Evolutionary conservation across 306 rosid species (phyloP).

Genomic region (Prinsepia uniflora): DNA sequence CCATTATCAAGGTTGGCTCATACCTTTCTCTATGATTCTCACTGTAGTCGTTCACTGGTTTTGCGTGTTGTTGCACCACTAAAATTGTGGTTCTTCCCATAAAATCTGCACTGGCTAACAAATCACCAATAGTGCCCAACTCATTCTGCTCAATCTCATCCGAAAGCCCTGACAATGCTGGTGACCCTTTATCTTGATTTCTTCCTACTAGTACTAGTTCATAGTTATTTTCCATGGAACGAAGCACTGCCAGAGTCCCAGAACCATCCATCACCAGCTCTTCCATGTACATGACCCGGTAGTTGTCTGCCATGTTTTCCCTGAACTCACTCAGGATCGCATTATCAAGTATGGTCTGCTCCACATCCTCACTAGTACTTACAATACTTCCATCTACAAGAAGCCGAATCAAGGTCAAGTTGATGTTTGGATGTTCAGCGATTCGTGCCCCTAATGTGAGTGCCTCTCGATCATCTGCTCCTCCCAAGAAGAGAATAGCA

Average conservation of each 20-base stretch:
- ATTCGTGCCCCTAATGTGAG: constrained; percentile 32
- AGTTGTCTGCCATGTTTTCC: constrained; percentile 9
- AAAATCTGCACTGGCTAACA: constrained; percentile 25
- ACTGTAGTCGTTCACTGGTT: neutral
- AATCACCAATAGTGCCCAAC: constrained; percentile 32
- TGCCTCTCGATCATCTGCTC: constrained; percentile 40
- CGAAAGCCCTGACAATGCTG: constrained; percentile 19
- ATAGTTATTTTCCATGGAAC: constrained; percentile 23
- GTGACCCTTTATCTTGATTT: constrained; percentile 10
- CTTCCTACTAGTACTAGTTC: constrained; percentile 38
- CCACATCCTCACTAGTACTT: neutral
- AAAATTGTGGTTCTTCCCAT: constrained; percentile 25
- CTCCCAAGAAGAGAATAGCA: constrained; percentile 36
- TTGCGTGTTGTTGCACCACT: constrained; percentile 35
- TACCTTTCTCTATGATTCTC: neutral
- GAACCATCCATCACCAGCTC: constrained; percentile 28
- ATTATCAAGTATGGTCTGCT: constrained; percentile 20
- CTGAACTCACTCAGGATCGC: constrained; percentile 25
- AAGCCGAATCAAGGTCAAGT: constrained; percentile 27
- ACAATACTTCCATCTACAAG: neutral
- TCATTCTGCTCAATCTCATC: constrained; percentile 19
- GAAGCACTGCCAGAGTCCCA: constrained; percentile 28
- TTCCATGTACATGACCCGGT: constrained; percentile 27
- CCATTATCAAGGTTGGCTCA: neutral
- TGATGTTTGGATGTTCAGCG: constrained; percentile 25